These are phyloP conservation scores for Suillus decipiens DNA, from an alignment of 768 basidiomycete species.

Conservation along the genomic window DNA sequence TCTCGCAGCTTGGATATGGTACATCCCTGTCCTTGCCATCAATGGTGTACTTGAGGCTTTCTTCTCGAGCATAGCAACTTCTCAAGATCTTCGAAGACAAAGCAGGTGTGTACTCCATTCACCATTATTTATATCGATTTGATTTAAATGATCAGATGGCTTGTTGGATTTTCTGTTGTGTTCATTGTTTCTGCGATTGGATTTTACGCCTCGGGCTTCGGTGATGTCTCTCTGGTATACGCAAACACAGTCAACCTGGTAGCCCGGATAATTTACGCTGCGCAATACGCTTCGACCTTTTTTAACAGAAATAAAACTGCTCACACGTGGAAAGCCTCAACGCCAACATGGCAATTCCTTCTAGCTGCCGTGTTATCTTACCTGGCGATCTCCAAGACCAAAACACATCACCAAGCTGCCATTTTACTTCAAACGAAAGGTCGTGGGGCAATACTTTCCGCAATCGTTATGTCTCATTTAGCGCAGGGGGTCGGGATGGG, in stretches of 20 bases:
- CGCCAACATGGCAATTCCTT: slow-evolving; percentile 32
- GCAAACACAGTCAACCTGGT: slow-evolving; percentile 72
- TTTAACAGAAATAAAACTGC: slow-evolving; percentile 36
- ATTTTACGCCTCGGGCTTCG: slow-evolving; percentile 49
- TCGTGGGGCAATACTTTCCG: slow-evolving; percentile 23
- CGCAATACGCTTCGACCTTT: slow-evolving; percentile 49
- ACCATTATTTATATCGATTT: slow-evolving; percentile 8
- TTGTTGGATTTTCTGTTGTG: slow-evolving; percentile 71
- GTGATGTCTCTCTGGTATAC: slow-evolving; percentile 73
- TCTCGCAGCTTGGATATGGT: slow-evolving; percentile 79
- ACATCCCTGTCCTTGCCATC: slow-evolving; percentile 85
- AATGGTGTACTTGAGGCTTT: slow-evolving; percentile 95
- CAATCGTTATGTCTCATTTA: slow-evolving; percentile 26
- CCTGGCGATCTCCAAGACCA: slow-evolving; percentile 22
- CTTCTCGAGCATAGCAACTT: slow-evolving; percentile 73
- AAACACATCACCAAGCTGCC: slow-evolving; percentile 17
- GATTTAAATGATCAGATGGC: slow-evolving; percentile 50
- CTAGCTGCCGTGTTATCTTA: slow-evolving; percentile 25
- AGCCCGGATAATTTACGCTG: slow-evolving; percentile 62
- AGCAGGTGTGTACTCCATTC: slow-evolving; percentile 44
- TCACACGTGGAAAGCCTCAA: slow-evolving; percentile 16
- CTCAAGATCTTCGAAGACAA: slow-evolving; percentile 67
- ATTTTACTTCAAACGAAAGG: slow-evolving; percentile 20
- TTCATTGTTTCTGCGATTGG: slow-evolving; percentile 60
- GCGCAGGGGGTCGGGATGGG: slow-evolving; percentile 28